Conservation (phyloP, 1,284 basidiomycete genomes). For the Pascua guehoae region DNA sequence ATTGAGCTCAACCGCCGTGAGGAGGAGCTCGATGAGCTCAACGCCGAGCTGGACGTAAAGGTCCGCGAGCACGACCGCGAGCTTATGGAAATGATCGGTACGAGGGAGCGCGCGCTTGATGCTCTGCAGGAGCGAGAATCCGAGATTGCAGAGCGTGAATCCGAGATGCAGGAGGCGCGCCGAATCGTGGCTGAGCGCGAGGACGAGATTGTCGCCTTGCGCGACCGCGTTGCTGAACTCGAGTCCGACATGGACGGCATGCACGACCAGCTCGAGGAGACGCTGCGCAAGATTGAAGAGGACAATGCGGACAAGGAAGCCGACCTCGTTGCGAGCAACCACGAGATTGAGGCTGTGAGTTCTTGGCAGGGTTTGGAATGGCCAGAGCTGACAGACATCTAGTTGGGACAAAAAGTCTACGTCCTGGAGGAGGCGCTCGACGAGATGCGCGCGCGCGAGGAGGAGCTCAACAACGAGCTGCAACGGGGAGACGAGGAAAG, state of each 20-base stretch:
- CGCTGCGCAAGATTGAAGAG: conserved; percentile 40
- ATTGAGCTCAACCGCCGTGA: conserved; percentile 48
- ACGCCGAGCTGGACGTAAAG: conserved; percentile 45
- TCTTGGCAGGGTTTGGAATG: too few species aligned
- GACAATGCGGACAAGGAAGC: conserved; percentile 46
- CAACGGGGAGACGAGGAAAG: conserved; percentile 56
- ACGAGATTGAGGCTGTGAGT: conserved; percentile 64
- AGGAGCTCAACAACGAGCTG: conserved; percentile 54
- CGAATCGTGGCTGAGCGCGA: conserved; percentile 36
- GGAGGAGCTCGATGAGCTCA: conserved; percentile 48
- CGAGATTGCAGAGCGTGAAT: conserved; percentile 38
- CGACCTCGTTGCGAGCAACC: conserved; percentile 56
- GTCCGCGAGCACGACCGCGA: conserved; percentile 44
- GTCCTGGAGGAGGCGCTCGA: conserved; percentile 58
- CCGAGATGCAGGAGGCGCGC: conserved; percentile 36
- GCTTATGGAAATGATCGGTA: conserved; percentile 27
- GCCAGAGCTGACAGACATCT: not conserved
- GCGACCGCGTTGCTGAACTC: conserved; percentile 39
- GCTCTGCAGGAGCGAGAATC: conserved; percentile 37
- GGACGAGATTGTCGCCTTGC: conserved; percentile 31
- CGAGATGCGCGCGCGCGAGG: conserved; percentile 57
- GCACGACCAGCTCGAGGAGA: conserved; percentile 44
- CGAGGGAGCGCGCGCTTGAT: conserved; percentile 33
- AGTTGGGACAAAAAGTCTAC: conserved; percentile 45
- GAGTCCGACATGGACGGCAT: conserved; percentile 39